Percentiles rank a stretch among this genome's conserved stretches.
Evolutionary conservation across 2,329 filamentous ascomycete genomes (phyloP).

Genomic region (Ceratocystis colombiana): DNA sequence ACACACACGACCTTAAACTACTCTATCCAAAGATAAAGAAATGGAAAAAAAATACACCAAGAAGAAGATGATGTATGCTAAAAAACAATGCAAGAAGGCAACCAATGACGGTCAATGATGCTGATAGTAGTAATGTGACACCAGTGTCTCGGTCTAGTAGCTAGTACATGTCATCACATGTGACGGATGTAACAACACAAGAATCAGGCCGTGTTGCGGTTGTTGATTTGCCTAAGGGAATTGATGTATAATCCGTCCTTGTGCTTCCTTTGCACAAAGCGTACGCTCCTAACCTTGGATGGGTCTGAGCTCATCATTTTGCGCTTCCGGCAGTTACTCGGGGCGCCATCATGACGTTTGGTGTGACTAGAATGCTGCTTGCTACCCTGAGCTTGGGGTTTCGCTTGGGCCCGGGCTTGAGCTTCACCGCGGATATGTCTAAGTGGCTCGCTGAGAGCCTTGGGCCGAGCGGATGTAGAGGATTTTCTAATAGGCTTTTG

Average conservation of each 20-base stretch:
- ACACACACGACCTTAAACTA: neutral
- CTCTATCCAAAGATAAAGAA: neutral
- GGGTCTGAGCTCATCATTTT: neutral
- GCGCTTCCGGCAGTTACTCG: neutral
- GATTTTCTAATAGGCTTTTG: neutral
- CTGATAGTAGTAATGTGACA: neutral
- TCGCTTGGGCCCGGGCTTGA: no score
- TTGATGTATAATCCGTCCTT: neutral
- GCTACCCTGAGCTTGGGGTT: neutral
- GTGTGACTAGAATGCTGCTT: neutral
- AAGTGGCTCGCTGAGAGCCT: neutral
- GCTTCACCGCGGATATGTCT: neutral
- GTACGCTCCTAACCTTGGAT: constrained; percentile 19
- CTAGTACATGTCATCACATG: neutral
- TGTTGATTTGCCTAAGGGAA: constrained; percentile 8
- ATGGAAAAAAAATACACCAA: constrained; percentile 3
- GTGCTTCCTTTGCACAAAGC: constrained; percentile 17
- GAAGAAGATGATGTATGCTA: neutral
- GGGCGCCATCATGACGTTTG: neutral
- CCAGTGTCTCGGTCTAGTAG: neutral
- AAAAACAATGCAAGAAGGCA: neutral
- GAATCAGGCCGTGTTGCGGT: neutral
- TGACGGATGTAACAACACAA: neutral
- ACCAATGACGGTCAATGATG: constrained; percentile 1
- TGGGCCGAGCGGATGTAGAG: neutral